These are phyloP conservation scores for Melaleuca quinquenervia DNA, from an alignment of 345 rosid genomes.

Conservation along the genomic window DNA sequence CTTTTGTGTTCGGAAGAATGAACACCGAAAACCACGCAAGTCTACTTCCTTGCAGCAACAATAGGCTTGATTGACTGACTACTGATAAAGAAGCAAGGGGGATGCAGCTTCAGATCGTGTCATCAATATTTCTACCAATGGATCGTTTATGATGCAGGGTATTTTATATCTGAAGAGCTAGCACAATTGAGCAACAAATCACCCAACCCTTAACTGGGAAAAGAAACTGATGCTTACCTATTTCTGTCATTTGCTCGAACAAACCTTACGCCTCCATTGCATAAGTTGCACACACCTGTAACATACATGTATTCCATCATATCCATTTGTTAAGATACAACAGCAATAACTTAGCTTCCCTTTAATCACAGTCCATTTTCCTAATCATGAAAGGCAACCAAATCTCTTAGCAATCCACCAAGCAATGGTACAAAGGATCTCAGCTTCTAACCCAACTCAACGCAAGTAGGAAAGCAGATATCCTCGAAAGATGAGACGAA, in stretches of 20 bases:
- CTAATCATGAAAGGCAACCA: neutral
- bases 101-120: neutral
- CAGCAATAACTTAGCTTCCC: neutral
- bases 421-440: neutral
- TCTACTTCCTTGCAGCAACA: neutral
- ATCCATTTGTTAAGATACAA: neutral
- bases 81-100: neutral
- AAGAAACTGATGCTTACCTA: conserved; percentile 20
- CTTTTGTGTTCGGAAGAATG: fast-evolving
- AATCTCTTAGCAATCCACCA: neutral
- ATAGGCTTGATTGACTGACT: neutral
- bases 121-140: neutral
- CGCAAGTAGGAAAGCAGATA: neutral
- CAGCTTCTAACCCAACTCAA: neutral
- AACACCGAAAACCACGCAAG: neutral
- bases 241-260: conserved; percentile 62
- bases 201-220: neutral
- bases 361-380: neutral
- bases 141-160: neutral
- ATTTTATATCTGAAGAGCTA: too few species aligned
- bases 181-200: neutral
- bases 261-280: conserved; percentile 84
- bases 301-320: neutral
- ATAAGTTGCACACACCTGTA: conserved; percentile 76
- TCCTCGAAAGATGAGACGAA: neutral